phyloP scores from a whole-genome alignment of 768 basidiomycete species.

The Gyrodon lividus region DNA sequence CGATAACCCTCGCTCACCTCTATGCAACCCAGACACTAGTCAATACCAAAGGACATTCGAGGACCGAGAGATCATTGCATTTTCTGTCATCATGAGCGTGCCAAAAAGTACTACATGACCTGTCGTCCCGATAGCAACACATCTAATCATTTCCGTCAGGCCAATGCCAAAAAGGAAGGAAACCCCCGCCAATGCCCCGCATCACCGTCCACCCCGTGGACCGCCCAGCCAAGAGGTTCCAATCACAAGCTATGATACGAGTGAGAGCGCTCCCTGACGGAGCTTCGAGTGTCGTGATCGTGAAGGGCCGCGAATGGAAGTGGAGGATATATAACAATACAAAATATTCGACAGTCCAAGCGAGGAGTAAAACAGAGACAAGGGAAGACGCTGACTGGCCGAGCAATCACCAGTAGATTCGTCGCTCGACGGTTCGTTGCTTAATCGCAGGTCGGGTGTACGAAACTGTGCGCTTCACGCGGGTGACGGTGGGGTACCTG shows the following conservation, averaged over 20 bases:
- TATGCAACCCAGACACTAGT: background rate
- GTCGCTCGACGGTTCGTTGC: slow-evolving; percentile 67
- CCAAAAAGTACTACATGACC: slow-evolving; percentile 10
- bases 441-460: slow-evolving; percentile 48
- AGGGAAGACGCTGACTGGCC: background rate
- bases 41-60: background rate
- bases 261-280: slow-evolving; percentile 43
- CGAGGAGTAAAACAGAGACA: slow-evolving; percentile 4
- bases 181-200: slow-evolving; percentile 14
- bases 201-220: slow-evolving; percentile 17
- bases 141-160: slow-evolving; percentile 11
- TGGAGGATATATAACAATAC: slow-evolving; percentile 33
- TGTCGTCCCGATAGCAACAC: slow-evolving; percentile 17
- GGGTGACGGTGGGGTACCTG: slow-evolving; percentile 79
- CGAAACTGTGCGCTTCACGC: slow-evolving; percentile 71
- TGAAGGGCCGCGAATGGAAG: slow-evolving; percentile 3
- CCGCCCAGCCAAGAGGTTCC: slow-evolving; percentile 10
- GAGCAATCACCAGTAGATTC: slow-evolving; percentile 65
- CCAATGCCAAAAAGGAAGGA: slow-evolving; percentile 11
- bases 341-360: slow-evolving; percentile 26
- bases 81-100: slow-evolving; percentile 5
- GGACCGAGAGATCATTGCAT: slow-evolving; percentile 8
- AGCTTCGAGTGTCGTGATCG: slow-evolving; percentile 50
- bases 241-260: slow-evolving; percentile 16
- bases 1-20: background rate